Conservation (phyloP, 768 basidiomycete genomes). For the Multifurca ochricompacta region DNA sequence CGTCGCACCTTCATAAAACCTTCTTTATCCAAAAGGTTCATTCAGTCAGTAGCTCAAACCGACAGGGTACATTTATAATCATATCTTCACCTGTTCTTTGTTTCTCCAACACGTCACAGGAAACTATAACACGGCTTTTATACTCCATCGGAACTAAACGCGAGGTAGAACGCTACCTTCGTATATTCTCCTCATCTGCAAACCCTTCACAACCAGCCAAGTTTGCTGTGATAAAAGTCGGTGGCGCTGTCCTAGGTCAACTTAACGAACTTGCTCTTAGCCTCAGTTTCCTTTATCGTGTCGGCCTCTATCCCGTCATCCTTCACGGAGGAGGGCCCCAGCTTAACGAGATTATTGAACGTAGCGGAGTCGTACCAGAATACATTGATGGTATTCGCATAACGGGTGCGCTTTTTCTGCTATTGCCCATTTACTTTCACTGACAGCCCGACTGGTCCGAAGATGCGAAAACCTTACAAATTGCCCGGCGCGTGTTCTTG, state of each 20-base stretch:
- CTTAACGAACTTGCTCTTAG: conserved; percentile 91
- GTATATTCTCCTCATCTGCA: conserved; percentile 94
- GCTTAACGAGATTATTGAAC: conserved; percentile 87
- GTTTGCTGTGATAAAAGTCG: conserved; percentile 97
- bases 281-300: conserved; percentile 91
- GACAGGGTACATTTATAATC: conserved; percentile 52
- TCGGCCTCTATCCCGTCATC: conserved; percentile 96
- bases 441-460: neutral
- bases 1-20: conserved; percentile 36
- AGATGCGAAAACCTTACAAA: conserved; percentile 91
- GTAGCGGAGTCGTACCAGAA: conserved; percentile 89
- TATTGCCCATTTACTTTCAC: neutral
- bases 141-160: conserved; percentile 97
- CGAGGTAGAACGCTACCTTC: conserved; percentile 96
- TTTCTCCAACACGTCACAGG: conserved; percentile 40
- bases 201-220: conserved; percentile 86
- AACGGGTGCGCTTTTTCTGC: conserved; percentile 51
- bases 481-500: conserved; percentile 93
- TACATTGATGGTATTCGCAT: conserved; percentile 98
- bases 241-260: conserved; percentile 89
- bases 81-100: neutral
- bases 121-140: conserved; percentile 92
- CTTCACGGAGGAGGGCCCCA: conserved; percentile 96
- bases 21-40: conserved; percentile 27
- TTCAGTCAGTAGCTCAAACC: conserved; percentile 63